A percentile compares a stretch with the other conserved stretches of the same genome.
Conservation (phyloP, 306 rosid species). For the Dicorynia guianensis region DNA sequence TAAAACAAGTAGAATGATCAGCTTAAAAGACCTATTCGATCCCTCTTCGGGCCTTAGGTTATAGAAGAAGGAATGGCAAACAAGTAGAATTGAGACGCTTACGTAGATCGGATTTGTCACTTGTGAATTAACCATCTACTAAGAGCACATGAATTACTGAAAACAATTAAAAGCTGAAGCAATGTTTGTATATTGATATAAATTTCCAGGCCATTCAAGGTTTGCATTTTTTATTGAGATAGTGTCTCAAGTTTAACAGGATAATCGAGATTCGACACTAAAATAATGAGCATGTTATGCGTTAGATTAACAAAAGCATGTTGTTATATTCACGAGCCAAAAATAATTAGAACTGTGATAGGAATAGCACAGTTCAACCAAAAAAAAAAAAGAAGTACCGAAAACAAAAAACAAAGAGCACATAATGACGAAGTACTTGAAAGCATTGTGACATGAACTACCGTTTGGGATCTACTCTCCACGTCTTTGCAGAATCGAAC, state of each 20-base stretch:
- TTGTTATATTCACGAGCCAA: slow-evolving; percentile 7
- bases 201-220: slow-evolving; percentile 7
- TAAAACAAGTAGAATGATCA: background rate
- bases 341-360: background rate
- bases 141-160: slow-evolving; percentile 5
- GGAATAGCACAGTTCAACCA: too few relatives aligned
- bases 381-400: background rate
- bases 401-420: background rate
- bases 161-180: background rate
- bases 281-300: background rate
- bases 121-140: slow-evolving; percentile 10
- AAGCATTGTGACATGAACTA: slow-evolving; percentile 50
- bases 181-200: slow-evolving; percentile 9
- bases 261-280: background rate
- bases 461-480: slow-evolving; percentile 88
- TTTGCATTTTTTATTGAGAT: slow-evolving; percentile 1
- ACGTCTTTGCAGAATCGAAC: slow-evolving; percentile 94
- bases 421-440: slow-evolving; percentile 38
- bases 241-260: background rate
- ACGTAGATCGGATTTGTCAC: slow-evolving; percentile 22
- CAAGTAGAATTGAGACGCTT: background rate
- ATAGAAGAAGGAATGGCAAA: background rate
- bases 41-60: slow-evolving; percentile 11
- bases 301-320: slow-evolving; percentile 8
- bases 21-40: slow-evolving; percentile 1